Base-by-base conservation (phyloP, 352 stramenopile species). In the Phytophthora macrochlamydospora region DNA sequence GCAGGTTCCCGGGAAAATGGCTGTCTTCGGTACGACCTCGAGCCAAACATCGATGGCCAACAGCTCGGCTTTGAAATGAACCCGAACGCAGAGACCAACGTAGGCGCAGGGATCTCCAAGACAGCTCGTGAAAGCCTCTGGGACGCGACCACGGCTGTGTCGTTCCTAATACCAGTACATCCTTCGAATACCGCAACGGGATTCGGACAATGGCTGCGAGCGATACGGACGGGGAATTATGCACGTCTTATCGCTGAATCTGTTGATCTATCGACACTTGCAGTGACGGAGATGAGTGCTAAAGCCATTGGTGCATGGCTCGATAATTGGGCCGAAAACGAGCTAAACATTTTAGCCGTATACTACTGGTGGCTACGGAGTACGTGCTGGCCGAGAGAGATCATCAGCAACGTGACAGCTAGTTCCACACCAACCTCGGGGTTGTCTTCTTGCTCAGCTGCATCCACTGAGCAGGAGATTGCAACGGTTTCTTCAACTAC, bases 21-120 rank as follows among this genome's bases (percentile, higher is more conserved):
- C 31, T 89, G 80, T 38, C 42, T 89, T 7, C 37, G 73, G 4
- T 92, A 90, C 50, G 77, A 92, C 45, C 56, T 93, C 6, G 85
- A 93, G 55, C 85, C 85, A 0, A 65, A 71, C 14, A 73, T 90
- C 12, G 46, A 64, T 5, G 77, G 76, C 3, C 50, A 73, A 1
- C 81, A 92, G 53, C 18, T 56, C 0, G 83, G 85, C 0, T 92
- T 92, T 32, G 85, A 93, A 54, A 85, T 91, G 72, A 89, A 92
- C 51, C 71, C 79, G 1, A 35, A 62, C 2, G 62, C 56, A 40
- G 45, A 53, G 7, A 13, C 45, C 18, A 57, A 59, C 1, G 31
- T 74, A n/a, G 55, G 9, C 24, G 77, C 14, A 81, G 83, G 81
- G 28, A 75, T 63, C 45, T 59, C 61, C 3, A 24, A 59, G 14